Conservation (phyloP, 176 grass and related monocot genomes). For the Hyparrhenia diplandra region DNA sequence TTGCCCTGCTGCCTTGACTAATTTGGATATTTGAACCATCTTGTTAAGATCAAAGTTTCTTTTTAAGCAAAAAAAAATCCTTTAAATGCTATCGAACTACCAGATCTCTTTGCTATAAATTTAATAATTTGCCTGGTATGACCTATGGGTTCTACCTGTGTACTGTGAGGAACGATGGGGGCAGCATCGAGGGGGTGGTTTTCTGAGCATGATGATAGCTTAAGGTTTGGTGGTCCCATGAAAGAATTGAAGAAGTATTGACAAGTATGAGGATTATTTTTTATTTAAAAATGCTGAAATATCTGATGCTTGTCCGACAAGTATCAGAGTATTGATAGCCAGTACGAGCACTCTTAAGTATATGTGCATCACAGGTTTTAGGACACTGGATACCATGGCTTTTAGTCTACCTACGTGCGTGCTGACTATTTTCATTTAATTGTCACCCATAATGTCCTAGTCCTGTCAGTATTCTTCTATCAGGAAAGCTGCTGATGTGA, state of each 20-base stretch:
- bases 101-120: neutral
- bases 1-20: neutral
- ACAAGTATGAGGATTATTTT: neutral
- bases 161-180: neutral
- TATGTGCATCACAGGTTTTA: neutral
- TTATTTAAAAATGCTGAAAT: neutral
- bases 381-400: neutral
- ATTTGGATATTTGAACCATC: neutral
- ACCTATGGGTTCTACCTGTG: neutral
- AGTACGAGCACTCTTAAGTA: neutral
- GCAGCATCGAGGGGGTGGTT: neutral
- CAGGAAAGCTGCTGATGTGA: neutral
- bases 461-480: neutral
- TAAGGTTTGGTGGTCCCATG: neutral
- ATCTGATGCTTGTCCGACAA: neutral
- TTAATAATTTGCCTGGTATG: neutral
- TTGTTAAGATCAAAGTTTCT: neutral
- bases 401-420: neutral
- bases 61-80: neutral
- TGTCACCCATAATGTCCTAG: neutral
- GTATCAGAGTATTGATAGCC: neutral
- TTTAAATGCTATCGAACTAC: neutral
- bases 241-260: neutral
- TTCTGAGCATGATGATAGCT: neutral
- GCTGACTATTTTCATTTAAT: neutral